These are phyloP conservation scores for Thalassiosira ordinaria DNA, from an alignment of 352 stramenopile species.

Conservation along the genomic window DNA sequence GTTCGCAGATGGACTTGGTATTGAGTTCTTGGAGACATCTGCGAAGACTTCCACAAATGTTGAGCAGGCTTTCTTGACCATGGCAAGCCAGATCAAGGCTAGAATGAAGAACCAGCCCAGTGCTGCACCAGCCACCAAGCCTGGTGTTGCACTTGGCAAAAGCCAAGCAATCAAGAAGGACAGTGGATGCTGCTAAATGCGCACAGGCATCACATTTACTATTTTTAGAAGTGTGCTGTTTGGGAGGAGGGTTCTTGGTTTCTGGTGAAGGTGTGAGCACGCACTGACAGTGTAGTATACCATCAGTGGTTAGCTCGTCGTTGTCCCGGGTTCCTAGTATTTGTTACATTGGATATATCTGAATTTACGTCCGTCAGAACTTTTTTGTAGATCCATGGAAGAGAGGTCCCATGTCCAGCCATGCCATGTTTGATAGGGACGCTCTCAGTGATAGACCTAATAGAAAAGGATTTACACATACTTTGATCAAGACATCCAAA, in stretches of 20 bases:
- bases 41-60: constrained; percentile 99
- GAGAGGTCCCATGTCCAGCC: too few relatives aligned
- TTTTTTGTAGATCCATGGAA: background rate
- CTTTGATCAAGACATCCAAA: too few relatives aligned
- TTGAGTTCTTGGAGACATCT: constrained; percentile 99
- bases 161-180: constrained; percentile 62
- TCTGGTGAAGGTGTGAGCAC: background rate
- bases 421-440: too few relatives aligned
- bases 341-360: background rate
- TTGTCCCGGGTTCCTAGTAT: background rate
- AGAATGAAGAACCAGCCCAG: constrained; percentile 88
- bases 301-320: background rate
- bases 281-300: background rate
- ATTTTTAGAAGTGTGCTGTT: background rate
- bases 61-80: constrained; percentile 99
- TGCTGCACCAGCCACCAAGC: constrained; percentile 61
- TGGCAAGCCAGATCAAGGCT: constrained; percentile 97
- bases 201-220: background rate
- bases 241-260: background rate
- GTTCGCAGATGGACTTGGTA: constrained; percentile 93
- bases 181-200: constrained; percentile 57
- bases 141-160: constrained; percentile 53
- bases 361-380: background rate
- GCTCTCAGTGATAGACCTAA: too few relatives aligned
- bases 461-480: too few relatives aligned